These are phyloP conservation scores for Saturnispora bothae DNA, from an alignment of 805 yeast species.

Conservation along the genomic window DNA sequence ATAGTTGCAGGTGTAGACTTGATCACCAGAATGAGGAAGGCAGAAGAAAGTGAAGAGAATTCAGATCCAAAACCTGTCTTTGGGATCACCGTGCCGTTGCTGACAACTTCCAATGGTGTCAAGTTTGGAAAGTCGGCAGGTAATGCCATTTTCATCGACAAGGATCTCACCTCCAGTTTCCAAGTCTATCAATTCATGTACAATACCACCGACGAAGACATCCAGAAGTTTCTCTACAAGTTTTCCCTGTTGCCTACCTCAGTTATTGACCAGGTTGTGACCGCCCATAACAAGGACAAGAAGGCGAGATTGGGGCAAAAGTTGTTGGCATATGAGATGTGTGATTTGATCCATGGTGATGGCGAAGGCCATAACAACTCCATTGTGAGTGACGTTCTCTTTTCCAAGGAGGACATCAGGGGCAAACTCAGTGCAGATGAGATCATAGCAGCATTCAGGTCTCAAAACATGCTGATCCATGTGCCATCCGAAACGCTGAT, in stretches of 20 bases:
- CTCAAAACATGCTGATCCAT: conserved; percentile 43
- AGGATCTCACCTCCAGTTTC: conserved; percentile 64
- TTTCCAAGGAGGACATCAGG: conserved; percentile 21
- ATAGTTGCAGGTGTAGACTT: conserved; percentile 93
- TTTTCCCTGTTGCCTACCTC: conserved; percentile 69
- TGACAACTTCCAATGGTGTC: conserved; percentile 81
- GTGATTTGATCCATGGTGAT: conserved; percentile 78
- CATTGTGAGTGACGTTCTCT: conserved; percentile 55
- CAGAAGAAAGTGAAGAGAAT: conserved; percentile 10
- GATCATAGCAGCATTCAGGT: conserved; percentile 44
- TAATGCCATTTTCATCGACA: conserved; percentile 83
- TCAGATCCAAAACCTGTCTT: conserved; percentile 28
- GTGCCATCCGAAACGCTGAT: conserved; percentile 25
- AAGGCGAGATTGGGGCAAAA: conserved; percentile 63
- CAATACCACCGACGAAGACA: conserved; percentile 68
- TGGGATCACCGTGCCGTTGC: conserved; percentile 83
- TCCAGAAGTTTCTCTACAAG: conserved; percentile 54
- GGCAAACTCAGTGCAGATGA: conserved; percentile 36
- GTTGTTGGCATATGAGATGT: conserved; percentile 70
- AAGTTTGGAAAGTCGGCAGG: conserved; percentile 97
- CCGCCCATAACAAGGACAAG: conserved; percentile 47
- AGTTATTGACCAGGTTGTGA: conserved; percentile 45
- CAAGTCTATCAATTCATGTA: conserved; percentile 79
- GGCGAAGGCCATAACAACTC: conserved; percentile 64
- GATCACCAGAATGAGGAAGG: conserved; percentile 44